Evolutionary conservation across 805 yeast genomes (phyloP).

Genomic region (Barnettozyma populi): DNA sequence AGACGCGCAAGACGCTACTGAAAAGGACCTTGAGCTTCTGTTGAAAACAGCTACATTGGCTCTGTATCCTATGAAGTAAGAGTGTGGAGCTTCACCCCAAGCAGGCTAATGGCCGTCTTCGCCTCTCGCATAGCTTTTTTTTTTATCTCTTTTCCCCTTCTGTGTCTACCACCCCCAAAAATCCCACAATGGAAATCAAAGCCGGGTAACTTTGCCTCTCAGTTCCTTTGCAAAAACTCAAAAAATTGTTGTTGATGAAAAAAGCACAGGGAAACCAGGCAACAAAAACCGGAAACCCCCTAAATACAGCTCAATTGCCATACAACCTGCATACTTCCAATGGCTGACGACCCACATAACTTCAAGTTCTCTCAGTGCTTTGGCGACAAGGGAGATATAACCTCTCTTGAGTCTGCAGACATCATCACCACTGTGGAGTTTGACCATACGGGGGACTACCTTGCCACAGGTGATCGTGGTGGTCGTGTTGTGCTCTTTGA

Average conservation of each 20-base stretch:
- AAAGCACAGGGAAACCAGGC: neutral
- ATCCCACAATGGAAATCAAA: no score
- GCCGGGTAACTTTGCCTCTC: neutral
- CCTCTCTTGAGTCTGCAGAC: conserved; percentile 87
- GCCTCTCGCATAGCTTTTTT: no score
- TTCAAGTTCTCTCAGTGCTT: conserved; percentile 91
- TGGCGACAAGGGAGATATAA: conserved; percentile 98
- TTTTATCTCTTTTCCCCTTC: no score
- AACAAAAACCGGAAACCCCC: neutral
- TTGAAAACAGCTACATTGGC: no score
- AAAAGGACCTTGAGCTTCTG: no score
- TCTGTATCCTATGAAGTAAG: no score
- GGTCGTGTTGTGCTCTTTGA: conserved; percentile 96
- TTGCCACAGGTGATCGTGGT: conserved; percentile 98
- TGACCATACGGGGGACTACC: conserved; percentile 87
- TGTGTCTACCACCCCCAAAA: no score
- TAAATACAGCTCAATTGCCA: neutral
- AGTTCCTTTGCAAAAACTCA: neutral
- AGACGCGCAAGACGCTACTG: no score
- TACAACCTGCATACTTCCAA: neutral
- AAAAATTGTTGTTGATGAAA: neutral
- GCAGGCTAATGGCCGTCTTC: no score
- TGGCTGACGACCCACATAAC: conserved; percentile 33
- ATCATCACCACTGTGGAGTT: conserved; percentile 96
- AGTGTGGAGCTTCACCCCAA: no score